Percentiles rank a stretch among this genome's conserved stretches.
phyloP scores from a whole-genome alignment of 2,329 filamentous ascomycete species.

The Aspergillus thermomutatus region DNA sequence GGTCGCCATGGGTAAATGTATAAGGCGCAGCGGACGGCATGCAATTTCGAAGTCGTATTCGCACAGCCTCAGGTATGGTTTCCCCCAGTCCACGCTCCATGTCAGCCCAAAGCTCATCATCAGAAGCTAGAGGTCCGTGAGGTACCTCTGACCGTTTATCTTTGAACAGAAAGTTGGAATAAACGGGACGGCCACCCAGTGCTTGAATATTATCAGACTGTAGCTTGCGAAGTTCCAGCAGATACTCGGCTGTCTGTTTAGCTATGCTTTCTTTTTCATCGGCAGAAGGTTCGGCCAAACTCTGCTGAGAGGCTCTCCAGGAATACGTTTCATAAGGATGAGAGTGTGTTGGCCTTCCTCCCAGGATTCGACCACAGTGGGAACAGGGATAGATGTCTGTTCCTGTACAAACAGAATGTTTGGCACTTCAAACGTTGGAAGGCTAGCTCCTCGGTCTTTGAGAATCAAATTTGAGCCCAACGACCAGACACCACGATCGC shows the following conservation, averaged over 20 bases:
- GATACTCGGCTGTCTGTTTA: conserved; percentile 20
- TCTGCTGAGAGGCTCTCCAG: conserved; percentile 13
- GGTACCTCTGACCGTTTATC: not conserved
- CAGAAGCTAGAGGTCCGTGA: conserved; percentile 10
- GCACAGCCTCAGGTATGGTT: not conserved
- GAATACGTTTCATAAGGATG: conserved; percentile 13
- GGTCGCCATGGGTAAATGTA: conserved; percentile 41
- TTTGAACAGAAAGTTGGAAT: conserved; percentile 11
- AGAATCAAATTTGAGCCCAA: conserved; percentile 27
- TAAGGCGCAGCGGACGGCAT: conserved; percentile 25
- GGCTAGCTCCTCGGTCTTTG: conserved; percentile 19
- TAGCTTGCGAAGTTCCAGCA: conserved; percentile 17
- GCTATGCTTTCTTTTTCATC: conserved; percentile 19
- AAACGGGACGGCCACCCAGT: conserved; percentile 10
- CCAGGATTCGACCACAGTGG: conserved; percentile 4
- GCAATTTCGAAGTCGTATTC: conserved; percentile 5
- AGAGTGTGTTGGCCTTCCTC: conserved; percentile 5
- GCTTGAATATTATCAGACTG: conserved; percentile 14
- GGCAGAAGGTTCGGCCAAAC: conserved; percentile 13
- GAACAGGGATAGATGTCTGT: conserved; percentile 15
- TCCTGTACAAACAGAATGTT: conserved; percentile 12
- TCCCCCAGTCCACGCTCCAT: conserved; percentile 10
- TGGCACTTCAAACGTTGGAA: conserved; percentile 10
- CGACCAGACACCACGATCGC: conserved; percentile 26
- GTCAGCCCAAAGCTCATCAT: conserved; percentile 10